phyloP scores from a whole-genome alignment of 345 rosid genomes.

The Arabis hirsuta region DNA sequence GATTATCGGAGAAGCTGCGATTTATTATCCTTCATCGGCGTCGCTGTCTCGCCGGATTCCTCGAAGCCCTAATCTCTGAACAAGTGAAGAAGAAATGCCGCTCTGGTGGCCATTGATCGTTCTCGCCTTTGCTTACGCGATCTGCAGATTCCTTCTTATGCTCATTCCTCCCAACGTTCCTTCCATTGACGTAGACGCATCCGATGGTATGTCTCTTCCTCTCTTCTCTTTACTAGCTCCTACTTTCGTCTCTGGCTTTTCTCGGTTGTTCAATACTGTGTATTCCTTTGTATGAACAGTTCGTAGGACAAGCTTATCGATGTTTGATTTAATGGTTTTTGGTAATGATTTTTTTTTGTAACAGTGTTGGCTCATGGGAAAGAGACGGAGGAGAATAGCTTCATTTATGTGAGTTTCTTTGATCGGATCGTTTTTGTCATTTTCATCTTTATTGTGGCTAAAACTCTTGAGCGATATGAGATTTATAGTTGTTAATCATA shows the following conservation, averaged over 20 bases:
- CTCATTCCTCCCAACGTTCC: constrained; percentile 94
- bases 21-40: constrained; percentile 18
- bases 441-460: constrained; percentile 15
- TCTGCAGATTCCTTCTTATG: constrained; percentile 83
- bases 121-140: constrained; percentile 83
- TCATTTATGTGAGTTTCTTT: constrained; percentile 78
- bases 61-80: constrained; percentile 3
- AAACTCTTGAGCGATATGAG: neutral
- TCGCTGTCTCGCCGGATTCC: constrained; percentile 11
- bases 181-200: constrained; percentile 91
- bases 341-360: constrained; percentile 18
- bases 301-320: neutral
- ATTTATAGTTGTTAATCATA: neutral
- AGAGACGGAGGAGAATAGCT: constrained; percentile 81
- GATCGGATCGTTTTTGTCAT: constrained; percentile 1
- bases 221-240: neutral
- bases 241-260: neutral
- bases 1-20: constrained; percentile 30
- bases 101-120: constrained; percentile 95
- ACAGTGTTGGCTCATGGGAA: constrained; percentile 80
- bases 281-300: neutral
- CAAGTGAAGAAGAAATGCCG: constrained; percentile 51
- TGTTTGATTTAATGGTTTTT: constrained; percentile 25
- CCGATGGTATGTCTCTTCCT: constrained; percentile 68
- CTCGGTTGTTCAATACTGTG: constrained; percentile 2